These are phyloP conservation scores for Eimeria praecox DNA, from an alignment of 169 alveolate species.

Conservation along the genomic window DNA sequence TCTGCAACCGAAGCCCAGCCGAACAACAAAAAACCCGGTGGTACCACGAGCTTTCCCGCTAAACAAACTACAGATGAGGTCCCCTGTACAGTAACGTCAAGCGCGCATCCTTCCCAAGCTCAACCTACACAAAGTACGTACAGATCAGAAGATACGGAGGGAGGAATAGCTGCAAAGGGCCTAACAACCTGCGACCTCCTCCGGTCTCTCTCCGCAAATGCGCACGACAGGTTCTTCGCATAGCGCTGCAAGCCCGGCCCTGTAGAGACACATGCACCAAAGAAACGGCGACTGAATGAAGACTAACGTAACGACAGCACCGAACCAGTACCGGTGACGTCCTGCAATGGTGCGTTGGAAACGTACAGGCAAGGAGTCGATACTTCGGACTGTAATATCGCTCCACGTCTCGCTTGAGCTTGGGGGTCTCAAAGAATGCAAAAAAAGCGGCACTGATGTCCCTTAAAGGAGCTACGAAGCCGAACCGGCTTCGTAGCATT, in stretches of 20 bases:
- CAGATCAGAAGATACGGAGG: conserved; percentile 72
- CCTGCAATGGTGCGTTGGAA: background rate
- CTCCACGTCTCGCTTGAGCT: conserved; percentile 64
- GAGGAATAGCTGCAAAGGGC: conserved; percentile 70
- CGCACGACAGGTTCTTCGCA: conserved; percentile 53
- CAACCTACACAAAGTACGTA: background rate
- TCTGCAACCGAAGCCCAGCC: conserved; percentile 11
- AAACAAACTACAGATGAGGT: background rate
- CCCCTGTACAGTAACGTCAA: background rate
- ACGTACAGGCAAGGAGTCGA: conserved; percentile 61
- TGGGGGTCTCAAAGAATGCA: conserved; percentile 42
- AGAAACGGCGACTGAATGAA: background rate
- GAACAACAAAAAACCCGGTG: background rate
- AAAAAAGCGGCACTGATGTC: conserved; percentile 70
- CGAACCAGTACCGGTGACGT: background rate
- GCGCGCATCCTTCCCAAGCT: background rate
- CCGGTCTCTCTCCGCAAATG: conserved; percentile 69
- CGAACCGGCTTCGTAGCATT: conserved; percentile 65
- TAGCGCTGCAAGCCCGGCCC: conserved; percentile 78
- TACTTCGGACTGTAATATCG: conserved; percentile 46
- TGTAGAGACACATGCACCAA: background rate
- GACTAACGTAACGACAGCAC: background rate
- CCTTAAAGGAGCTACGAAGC: conserved; percentile 60
- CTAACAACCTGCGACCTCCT: conserved; percentile 61
- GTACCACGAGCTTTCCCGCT: background rate